Evolutionary conservation across 257 asterid genomes (phyloP).

Genomic region (Gentiana dahurica): DNA sequence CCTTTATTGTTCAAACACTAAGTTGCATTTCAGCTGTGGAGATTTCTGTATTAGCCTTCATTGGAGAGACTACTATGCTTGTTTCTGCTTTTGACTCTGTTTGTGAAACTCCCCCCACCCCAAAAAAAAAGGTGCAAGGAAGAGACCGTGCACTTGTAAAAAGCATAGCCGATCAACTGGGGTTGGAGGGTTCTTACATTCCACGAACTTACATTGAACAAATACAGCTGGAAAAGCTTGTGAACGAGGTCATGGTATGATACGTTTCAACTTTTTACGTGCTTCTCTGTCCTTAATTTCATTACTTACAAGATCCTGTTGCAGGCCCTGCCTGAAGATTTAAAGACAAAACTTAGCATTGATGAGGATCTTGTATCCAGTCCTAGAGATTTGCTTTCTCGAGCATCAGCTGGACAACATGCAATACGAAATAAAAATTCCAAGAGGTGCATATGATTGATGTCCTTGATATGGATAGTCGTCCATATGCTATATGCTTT

Average conservation of each 20-base stretch:
- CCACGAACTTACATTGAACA: slow-evolving; percentile 95
- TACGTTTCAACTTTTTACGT: slow-evolving; percentile 6
- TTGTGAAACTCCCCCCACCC: background rate
- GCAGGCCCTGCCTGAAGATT: slow-evolving; percentile 96
- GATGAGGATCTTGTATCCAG: slow-evolving; percentile 79
- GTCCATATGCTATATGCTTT: no score
- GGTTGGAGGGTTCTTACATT: slow-evolving; percentile 74
- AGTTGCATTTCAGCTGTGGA: no score
- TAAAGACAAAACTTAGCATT: slow-evolving; percentile 80
- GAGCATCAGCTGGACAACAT: slow-evolving; percentile 61
- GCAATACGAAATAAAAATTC: slow-evolving; percentile 46
- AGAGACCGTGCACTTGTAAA: slow-evolving; percentile 63
- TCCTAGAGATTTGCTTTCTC: slow-evolving; percentile 80
- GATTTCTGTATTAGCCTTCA: background rate
- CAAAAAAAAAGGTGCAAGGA: slow-evolving; percentile 71
- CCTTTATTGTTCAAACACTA: no score
- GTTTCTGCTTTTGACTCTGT: background rate
- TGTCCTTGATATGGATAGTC: background rate
- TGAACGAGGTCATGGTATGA: slow-evolving; percentile 88
- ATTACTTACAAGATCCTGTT: slow-evolving; percentile 18
- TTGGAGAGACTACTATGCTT: no score
- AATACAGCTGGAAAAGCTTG: slow-evolving; percentile 93
- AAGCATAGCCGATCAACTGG: slow-evolving; percentile 70
- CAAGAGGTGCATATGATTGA: slow-evolving; percentile 32
- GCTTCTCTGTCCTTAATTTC: slow-evolving; percentile 4